phyloP scores from a whole-genome alignment of 2,329 filamentous ascomycete genomes.

The Neoascochyta sp. region DNA sequence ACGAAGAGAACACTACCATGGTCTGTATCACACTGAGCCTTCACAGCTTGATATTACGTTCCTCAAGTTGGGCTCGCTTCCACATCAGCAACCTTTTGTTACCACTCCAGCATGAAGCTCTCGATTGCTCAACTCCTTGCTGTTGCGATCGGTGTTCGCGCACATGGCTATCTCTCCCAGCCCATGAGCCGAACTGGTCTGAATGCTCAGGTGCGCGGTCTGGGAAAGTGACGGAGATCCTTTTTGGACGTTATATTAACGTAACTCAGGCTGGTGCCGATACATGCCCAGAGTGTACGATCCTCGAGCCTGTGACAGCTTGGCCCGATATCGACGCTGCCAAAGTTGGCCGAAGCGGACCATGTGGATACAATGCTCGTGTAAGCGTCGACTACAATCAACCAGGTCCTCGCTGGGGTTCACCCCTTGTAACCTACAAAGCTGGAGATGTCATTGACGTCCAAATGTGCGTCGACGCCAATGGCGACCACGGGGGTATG shows the following conservation, averaged over 20 bases:
- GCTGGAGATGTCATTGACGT: constrained; percentile 28
- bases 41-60: background rate
- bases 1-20: background rate
- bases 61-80: too few species aligned
- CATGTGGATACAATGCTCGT: constrained; percentile 37
- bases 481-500: constrained; percentile 37
- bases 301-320: constrained; percentile 32
- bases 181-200: constrained; percentile 35
- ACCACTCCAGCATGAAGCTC: constrained; percentile 16
- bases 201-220: constrained; percentile 23
- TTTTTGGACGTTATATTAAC: background rate
- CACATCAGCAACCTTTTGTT: background rate
- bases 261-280: constrained; percentile 20
- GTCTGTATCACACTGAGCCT: background rate
- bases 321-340: constrained; percentile 31
- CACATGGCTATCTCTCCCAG: constrained; percentile 31
- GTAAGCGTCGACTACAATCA: constrained; percentile 36
- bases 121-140: constrained; percentile 13
- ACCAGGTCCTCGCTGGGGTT: constrained; percentile 30
- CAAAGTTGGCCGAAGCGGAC: constrained; percentile 29
- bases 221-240: background rate
- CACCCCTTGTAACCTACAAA: constrained; percentile 30
- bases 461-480: constrained; percentile 35
- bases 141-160: constrained; percentile 18
- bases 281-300: constrained; percentile 36